Conservation (phyloP, 352 stramenopile genomes). For the Phytophthora aleatoria region DNA sequence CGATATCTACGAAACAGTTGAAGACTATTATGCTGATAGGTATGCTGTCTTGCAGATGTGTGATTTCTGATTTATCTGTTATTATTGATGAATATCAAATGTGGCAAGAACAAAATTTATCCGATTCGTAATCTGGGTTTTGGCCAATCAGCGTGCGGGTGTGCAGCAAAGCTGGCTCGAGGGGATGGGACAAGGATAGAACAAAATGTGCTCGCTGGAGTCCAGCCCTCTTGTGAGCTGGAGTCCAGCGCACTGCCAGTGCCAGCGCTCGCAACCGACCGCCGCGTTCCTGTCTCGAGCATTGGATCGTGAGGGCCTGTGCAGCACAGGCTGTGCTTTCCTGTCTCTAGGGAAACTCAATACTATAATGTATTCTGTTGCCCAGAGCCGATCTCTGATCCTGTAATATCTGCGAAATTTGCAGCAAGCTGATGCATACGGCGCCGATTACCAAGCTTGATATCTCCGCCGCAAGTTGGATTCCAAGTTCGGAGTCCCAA, state of each 20-base stretch:
- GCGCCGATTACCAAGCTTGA: not conserved
- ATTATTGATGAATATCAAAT: slow-evolving; percentile 1
- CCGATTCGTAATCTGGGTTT: slow-evolving; percentile 18
- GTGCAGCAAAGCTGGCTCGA: slow-evolving; percentile 15
- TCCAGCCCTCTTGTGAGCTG: not conserved
- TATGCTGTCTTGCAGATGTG: not conserved
- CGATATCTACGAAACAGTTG: not conserved
- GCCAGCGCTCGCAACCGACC: not conserved
- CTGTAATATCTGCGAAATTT: slow-evolving; percentile 20
- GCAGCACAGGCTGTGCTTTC: too few relatives aligned
- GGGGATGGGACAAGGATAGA: slow-evolving; percentile 15
- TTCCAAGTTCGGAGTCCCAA: not conserved
- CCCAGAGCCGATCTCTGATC: slow-evolving; percentile 10
- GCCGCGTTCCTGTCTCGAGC: slow-evolving; percentile 3
- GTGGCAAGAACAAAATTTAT: not conserved
- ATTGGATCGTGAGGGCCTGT: slow-evolving; percentile 6
- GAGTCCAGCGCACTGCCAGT: too few relatives aligned
- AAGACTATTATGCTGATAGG: not conserved
- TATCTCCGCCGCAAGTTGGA: not conserved
- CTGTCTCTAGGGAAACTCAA: not conserved
- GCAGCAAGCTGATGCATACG: not conserved
- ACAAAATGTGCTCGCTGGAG: not conserved
- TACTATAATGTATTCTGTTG: not conserved
- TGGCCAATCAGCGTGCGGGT: slow-evolving; percentile 8
- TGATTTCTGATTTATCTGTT: slow-evolving; percentile 5